These are phyloP conservation scores for Tremellales sp. DNA, from an alignment of 1,284 basidiomycete species.

Conservation along the genomic window DNA sequence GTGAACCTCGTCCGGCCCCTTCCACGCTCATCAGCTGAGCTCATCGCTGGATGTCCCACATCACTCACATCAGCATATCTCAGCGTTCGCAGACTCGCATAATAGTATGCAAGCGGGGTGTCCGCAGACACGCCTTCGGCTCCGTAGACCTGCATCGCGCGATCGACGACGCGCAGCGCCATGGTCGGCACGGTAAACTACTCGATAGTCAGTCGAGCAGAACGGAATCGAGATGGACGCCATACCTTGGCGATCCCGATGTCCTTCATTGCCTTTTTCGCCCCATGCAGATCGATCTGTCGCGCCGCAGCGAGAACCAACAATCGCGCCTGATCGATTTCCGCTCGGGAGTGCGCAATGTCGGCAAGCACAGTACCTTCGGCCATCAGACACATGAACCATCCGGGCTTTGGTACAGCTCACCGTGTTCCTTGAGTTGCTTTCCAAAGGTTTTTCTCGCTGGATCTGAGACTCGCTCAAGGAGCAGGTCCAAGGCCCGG, in stretches of 20 bases:
- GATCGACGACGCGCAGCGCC: slow-evolving; percentile 82
- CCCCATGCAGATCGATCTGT: slow-evolving; percentile 82
- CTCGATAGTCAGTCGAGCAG: slow-evolving; percentile 8
- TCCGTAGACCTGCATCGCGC: slow-evolving; percentile 90
- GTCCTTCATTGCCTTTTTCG: slow-evolving; percentile 94
- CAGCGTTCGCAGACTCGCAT: slow-evolving; percentile 77
- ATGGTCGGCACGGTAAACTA: slow-evolving; percentile 88
- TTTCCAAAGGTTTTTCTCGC: slow-evolving; percentile 91
- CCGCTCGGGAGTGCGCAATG: slow-evolving; percentile 86
- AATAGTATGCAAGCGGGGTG: slow-evolving; percentile 71
- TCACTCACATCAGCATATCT: slow-evolving; percentile 77
- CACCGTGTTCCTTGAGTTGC: slow-evolving; percentile 83
- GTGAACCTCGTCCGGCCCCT: slow-evolving; percentile 93
- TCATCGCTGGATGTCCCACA: slow-evolving; percentile 6
- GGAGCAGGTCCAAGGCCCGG: slow-evolving; percentile 78
- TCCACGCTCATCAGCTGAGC: slow-evolving; percentile 10
- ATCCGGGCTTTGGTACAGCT: slow-evolving; percentile 17
- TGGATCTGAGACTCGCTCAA: slow-evolving; percentile 88
- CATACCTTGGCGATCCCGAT: slow-evolving; percentile 94
- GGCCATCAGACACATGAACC: slow-evolving; percentile 1
- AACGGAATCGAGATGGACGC: slow-evolving; percentile 14
- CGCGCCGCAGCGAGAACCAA: slow-evolving; percentile 90
- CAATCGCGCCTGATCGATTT: slow-evolving; percentile 82
- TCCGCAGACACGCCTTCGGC: slow-evolving; percentile 94
- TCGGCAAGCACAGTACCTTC: slow-evolving; percentile 81